Conservation (phyloP, 1,284 basidiomycete species). For the Cystobasidium slooffiae region DNA sequence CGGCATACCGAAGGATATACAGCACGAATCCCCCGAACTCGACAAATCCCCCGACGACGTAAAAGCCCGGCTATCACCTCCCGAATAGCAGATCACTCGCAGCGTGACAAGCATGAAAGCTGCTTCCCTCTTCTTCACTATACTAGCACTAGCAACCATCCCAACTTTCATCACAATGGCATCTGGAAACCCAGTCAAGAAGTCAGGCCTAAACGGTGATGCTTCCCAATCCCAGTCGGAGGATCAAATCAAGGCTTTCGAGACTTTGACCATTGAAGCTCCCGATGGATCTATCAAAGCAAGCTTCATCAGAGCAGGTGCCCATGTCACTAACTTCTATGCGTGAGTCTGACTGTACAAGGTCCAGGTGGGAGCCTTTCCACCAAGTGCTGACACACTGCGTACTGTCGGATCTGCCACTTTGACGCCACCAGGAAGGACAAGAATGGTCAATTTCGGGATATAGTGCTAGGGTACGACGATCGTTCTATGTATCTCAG, state of each 20-base stretch:
- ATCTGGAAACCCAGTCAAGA: neutral
- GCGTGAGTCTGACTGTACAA: neutral
- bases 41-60: no score
- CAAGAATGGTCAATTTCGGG: conserved; percentile 60
- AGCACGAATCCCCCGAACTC: no score
- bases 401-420: conserved; percentile 61
- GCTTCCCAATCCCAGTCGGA: conserved; percentile 6
- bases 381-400: neutral
- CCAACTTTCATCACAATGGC: neutral
- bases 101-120: neutral
- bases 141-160: neutral
- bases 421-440: conserved; percentile 64
- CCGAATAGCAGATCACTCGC: neutral
- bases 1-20: no score
- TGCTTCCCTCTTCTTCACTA: neutral
- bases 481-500: conserved; percentile 52
- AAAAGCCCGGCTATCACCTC: neutral
- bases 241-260: conserved; percentile 26
- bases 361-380: no score
- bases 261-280: conserved; percentile 58
- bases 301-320: conserved; percentile 58
- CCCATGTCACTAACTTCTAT: conserved; percentile 19
- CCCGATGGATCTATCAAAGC: conserved; percentile 64
- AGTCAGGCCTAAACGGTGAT: neutral
- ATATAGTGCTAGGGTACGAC: conserved; percentile 65